Evolutionary conservation across 768 basidiomycete species (phyloP).

Genomic region (Russula griseocarnosa): DNA sequence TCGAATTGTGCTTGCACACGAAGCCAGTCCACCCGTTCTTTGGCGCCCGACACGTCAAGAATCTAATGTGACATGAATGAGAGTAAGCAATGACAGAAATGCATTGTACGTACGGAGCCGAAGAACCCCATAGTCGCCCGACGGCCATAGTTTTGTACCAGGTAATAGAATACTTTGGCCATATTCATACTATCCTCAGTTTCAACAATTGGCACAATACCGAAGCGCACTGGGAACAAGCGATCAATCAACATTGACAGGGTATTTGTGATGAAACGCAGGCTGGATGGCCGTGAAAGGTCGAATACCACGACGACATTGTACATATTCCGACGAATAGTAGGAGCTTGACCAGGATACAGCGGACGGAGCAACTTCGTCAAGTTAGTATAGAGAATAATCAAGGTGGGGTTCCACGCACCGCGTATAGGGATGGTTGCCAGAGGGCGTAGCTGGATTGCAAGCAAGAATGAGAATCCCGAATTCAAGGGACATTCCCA

Average conservation of each 20-base stretch:
- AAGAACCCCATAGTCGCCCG: slow-evolving; percentile 9
- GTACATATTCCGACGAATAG: slow-evolving; percentile 71
- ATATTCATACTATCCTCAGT: slow-evolving; percentile 39
- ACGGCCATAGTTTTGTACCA: slow-evolving; percentile 17
- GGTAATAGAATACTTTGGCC: slow-evolving; percentile 39
- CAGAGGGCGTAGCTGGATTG: slow-evolving; percentile 48
- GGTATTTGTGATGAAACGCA: slow-evolving; percentile 60
- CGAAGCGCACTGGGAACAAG: slow-evolving; percentile 76
- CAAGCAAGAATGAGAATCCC: neutral
- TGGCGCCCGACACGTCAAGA: neutral
- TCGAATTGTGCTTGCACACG: slow-evolving; percentile 15
- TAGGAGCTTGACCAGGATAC: slow-evolving; percentile 76
- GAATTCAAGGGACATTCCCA: slow-evolving; percentile 17
- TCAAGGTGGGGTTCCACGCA: slow-evolving; percentile 29
- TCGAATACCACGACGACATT: slow-evolving; percentile 83
- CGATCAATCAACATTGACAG: slow-evolving; percentile 69
- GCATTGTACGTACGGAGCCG: slow-evolving; percentile 3
- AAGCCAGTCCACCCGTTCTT: slow-evolving; percentile 12
- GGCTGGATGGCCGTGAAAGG: slow-evolving; percentile 55
- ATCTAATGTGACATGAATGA: slow-evolving; percentile 4
- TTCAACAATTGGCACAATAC: slow-evolving; percentile 72
- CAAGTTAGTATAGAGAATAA: slow-evolving; percentile 25
- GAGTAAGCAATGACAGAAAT: neutral
- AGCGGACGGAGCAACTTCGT: slow-evolving; percentile 68
- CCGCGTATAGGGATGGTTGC: slow-evolving; percentile 48